phyloP scores from a whole-genome alignment of 805 yeast genomes.

The Zygotorulaspora sp. region DNA sequence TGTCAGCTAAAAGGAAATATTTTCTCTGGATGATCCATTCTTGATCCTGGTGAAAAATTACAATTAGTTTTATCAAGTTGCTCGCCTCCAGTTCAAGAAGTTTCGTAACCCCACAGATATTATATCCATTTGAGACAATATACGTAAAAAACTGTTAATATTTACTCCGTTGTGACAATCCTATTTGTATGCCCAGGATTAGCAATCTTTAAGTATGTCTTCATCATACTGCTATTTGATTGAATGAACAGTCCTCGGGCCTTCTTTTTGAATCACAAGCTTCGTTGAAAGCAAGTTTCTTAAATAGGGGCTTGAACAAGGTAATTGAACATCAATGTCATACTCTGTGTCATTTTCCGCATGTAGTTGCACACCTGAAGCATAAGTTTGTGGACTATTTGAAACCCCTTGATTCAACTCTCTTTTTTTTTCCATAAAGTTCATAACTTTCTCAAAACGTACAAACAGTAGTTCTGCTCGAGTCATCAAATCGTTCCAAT shows the following conservation, averaged over 20 bases:
- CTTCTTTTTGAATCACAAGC: conserved; percentile 60
- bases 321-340: conserved; percentile 10
- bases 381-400: neutral
- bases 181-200: too few species aligned
- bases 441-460: conserved; percentile 74
- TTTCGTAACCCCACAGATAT: too few species aligned
- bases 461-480: conserved; percentile 80
- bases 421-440: conserved; percentile 60
- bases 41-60: too few species aligned
- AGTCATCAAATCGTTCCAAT: conserved; percentile 71
- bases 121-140: too few species aligned
- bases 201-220: too few species aligned
- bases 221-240: too few species aligned
- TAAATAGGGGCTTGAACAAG: conserved; percentile 37
- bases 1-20: too few species aligned
- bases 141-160: too few species aligned
- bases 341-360: conserved; percentile 5
- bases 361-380: conserved; percentile 13
- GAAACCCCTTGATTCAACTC: conserved; percentile 17
- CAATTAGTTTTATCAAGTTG: too few species aligned
- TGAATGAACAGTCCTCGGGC: conserved; percentile 25
- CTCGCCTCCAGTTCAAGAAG: too few species aligned
- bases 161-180: too few species aligned
- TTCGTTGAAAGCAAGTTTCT: conserved; percentile 57
- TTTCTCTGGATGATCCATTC: too few species aligned